A percentile compares a stretch with the other conserved stretches of the same genome.
These are phyloP conservation scores for Neonothopanus nambi DNA, from an alignment of 1,284 basidiomycete genomes.

Conservation along the genomic window DNA sequence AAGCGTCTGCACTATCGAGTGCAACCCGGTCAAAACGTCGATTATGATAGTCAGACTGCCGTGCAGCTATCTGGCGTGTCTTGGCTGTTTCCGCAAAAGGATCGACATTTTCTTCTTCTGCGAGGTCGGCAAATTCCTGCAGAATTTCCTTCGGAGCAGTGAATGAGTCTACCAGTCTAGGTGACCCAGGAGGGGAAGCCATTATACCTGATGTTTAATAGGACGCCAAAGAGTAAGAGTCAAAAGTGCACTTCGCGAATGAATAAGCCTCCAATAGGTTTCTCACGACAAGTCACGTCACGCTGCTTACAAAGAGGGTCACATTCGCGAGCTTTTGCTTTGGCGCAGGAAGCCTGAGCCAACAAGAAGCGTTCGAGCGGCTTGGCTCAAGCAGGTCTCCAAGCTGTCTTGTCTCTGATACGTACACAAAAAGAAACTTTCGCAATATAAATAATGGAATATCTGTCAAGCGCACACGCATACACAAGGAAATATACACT, in stretches of 20 bases:
- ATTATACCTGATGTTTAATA: constrained; percentile 25
- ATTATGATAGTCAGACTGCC: constrained; percentile 96
- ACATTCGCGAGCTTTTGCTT: too few relatives aligned
- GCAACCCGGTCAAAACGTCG: constrained; percentile 86
- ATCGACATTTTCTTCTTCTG: constrained; percentile 89
- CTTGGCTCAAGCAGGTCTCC: too few relatives aligned
- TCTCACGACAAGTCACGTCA: too few relatives aligned
- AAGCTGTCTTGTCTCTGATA: too few relatives aligned
- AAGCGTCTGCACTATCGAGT: constrained; percentile 78
- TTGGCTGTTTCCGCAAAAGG: constrained; percentile 93
- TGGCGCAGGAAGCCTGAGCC: too few relatives aligned
- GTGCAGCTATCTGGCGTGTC: constrained; percentile 89
- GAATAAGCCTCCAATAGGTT: too few relatives aligned
- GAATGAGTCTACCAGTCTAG: constrained; percentile 79
- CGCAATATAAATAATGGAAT: too few relatives aligned
- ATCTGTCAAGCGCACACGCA: too few relatives aligned
- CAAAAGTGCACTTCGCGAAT: background rate
- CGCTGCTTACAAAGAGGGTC: too few relatives aligned
- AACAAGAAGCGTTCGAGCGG: too few relatives aligned
- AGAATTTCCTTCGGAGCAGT: constrained; percentile 94
- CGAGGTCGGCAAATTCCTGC: constrained; percentile 90
- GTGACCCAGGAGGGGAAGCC: constrained; percentile 50
- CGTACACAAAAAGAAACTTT: too few relatives aligned
- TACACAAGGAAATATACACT: too few relatives aligned
- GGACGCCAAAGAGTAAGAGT: background rate